Percentiles rank a stretch among this genome's conserved stretches.
phyloP scores from a whole-genome alignment of 2,329 filamentous ascomycete genomes.

The Lasiodiplodia theobromae region DNA sequence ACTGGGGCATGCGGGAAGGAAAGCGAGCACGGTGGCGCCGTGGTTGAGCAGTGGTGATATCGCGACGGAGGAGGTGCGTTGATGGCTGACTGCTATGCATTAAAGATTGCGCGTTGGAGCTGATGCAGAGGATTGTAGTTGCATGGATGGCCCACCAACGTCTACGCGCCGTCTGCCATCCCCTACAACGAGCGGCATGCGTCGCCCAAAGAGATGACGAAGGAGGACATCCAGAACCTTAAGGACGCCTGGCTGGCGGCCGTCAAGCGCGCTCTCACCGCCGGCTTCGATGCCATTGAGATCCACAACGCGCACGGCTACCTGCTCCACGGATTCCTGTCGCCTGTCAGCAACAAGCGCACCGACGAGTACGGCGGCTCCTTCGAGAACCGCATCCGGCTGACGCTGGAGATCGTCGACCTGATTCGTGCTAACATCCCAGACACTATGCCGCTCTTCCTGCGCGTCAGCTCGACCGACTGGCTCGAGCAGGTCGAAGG shows the following conservation, averaged over 20 bases:
- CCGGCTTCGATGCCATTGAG: slow-evolving; percentile 80
- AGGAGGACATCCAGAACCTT: slow-evolving; percentile 70
- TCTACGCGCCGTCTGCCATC: slow-evolving; percentile 65
- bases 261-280: slow-evolving; percentile 59
- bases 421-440: slow-evolving; percentile 69
- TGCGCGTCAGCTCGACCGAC: slow-evolving; percentile 77
- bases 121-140: slow-evolving; percentile 39
- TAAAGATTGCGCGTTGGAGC: neutral
- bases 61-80: slow-evolving; percentile 57
- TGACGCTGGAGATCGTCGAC: slow-evolving; percentile 73
- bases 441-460: slow-evolving; percentile 71
- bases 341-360: slow-evolving; percentile 72
- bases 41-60: slow-evolving; percentile 67
- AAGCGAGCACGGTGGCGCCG: slow-evolving; percentile 65
- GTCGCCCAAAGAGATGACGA: slow-evolving; percentile 71
- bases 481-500: slow-evolving; percentile 69
- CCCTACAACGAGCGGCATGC: slow-evolving; percentile 69
- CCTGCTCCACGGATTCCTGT: slow-evolving; percentile 73
- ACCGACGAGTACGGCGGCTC: slow-evolving; percentile 72
- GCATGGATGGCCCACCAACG: slow-evolving; percentile 63
- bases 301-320: slow-evolving; percentile 84
- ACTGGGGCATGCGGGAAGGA: slow-evolving; percentile 78
- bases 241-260: slow-evolving; percentile 70
- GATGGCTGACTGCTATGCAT: no score
- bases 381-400: slow-evolving; percentile 74